Percentiles rank a stretch among this genome's conserved stretches.
Conservation (phyloP, 208 protist genomes). For the Leishmania major region DNA sequence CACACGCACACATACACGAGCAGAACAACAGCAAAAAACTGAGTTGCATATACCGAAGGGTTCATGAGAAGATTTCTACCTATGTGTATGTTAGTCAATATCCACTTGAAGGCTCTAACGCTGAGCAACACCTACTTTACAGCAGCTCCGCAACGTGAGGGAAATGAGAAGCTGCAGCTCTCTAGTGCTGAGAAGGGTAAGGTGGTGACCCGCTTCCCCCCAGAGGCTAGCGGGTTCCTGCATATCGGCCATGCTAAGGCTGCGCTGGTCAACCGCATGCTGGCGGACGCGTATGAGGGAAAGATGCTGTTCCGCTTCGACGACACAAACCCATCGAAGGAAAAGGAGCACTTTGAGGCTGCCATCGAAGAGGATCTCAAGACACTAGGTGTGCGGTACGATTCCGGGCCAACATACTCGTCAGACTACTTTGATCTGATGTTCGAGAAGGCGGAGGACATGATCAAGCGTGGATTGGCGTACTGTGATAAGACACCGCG, state of each 20-base stretch:
- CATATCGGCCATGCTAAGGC: conserved; percentile 99
- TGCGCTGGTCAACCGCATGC: conserved; percentile 97
- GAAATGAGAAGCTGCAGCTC: conserved; percentile 77
- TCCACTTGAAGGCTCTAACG: conserved; percentile 67
- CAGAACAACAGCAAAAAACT: no score
- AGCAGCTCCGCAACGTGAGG: conserved; percentile 11
- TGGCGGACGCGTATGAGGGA: conserved; percentile 96
- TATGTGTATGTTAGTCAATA: conserved; percentile 54
- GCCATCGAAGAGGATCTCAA: conserved; percentile 96
- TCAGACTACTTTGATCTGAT: conserved; percentile 98
- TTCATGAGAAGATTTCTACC: conserved; percentile 54
- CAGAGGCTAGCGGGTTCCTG: conserved; percentile 97
- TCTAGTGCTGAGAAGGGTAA: conserved; percentile 86
- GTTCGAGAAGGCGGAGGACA: conserved; percentile 83
- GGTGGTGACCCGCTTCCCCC: conserved; percentile 97
- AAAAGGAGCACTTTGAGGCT: conserved; percentile 96
- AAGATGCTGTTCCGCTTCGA: conserved; percentile 99
- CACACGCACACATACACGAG: background rate
- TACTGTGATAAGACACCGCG: conserved; percentile 98
- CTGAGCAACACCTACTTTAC: conserved; percentile 67
- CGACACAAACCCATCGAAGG: conserved; percentile 99
- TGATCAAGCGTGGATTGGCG: conserved; percentile 93
- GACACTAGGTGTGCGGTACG: conserved; percentile 92
- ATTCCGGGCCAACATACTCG: conserved; percentile 93
- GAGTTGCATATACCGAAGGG: background rate